Percentiles rank a stretch among this genome's conserved stretches.
Conservation (phyloP, 2,329 filamentous ascomycete species). For the Alternaria consortialis region DNA sequence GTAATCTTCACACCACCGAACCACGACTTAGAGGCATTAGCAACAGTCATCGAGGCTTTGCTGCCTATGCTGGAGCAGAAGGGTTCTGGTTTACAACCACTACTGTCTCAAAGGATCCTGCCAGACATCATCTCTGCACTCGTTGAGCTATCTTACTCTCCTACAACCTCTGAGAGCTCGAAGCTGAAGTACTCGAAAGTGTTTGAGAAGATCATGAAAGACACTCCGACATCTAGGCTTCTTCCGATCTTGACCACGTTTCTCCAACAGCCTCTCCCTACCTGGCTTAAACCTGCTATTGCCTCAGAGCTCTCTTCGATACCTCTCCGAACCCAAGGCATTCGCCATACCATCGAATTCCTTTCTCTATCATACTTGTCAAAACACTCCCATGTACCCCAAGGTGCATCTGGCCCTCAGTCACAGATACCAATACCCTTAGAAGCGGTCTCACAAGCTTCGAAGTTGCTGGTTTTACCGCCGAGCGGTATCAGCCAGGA, state of each 20-base stretch:
- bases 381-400: constrained; percentile 55
- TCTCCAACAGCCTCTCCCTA: constrained; percentile 68
- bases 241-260: constrained; percentile 70
- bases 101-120: constrained; percentile 46
- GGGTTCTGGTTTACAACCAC: constrained; percentile 46
- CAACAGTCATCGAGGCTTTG: constrained; percentile 25
- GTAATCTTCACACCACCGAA: constrained; percentile 19
- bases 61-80: constrained; percentile 37
- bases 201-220: constrained; percentile 29
- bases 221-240: constrained; percentile 62
- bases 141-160: constrained; percentile 48
- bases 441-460: constrained; percentile 71
- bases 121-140: constrained; percentile 48
- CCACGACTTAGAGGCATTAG: constrained; percentile 24
- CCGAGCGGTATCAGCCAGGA: constrained; percentile 64
- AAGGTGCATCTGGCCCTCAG: constrained; percentile 43
- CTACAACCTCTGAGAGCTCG: constrained; percentile 19
- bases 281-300: constrained; percentile 68
- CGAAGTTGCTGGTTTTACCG: constrained; percentile 68
- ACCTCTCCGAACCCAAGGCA: constrained; percentile 69
- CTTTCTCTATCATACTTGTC: constrained; percentile 72
- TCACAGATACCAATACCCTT: constrained; percentile 68
- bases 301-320: constrained; percentile 67
- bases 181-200: constrained; percentile 24
- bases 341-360: constrained; percentile 74